These are phyloP conservation scores for Lepidium aucheri DNA, from an alignment of 345 rosid genomes.

Conservation along the genomic window DNA sequence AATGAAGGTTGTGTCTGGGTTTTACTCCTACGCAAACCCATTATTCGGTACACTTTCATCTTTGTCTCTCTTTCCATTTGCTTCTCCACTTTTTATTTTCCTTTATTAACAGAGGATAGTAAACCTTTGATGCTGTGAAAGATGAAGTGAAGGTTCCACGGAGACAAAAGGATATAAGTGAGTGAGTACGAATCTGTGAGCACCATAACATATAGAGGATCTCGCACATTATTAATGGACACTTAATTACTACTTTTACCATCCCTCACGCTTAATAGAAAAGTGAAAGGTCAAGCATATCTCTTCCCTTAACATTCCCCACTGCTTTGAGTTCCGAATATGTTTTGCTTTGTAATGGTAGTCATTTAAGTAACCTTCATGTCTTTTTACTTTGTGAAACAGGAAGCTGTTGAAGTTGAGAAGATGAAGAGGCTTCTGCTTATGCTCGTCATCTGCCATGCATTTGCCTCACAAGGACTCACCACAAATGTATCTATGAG, in stretches of 20 bases:
- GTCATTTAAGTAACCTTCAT: background rate
- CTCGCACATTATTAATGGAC: background rate
- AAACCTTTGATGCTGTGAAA: background rate
- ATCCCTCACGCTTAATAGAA: slow-evolving; percentile 8
- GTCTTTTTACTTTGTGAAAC: background rate
- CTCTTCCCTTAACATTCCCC: background rate
- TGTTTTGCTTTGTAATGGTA: background rate
- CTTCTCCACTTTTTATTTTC: background rate
- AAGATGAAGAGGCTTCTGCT: slow-evolving; percentile 32
- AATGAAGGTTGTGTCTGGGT: slow-evolving; percentile 4
- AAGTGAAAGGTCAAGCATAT: background rate
- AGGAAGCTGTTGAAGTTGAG: slow-evolving; percentile 6
- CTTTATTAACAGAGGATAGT: background rate
- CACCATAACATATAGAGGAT: background rate
- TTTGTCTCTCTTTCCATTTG: background rate
- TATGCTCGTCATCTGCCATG: slow-evolving; percentile 17
- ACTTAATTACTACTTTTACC: slow-evolving; percentile 9
- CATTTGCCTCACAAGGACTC: slow-evolving; percentile 17
- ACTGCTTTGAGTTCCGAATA: background rate
- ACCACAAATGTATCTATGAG: slow-evolving; percentile 20
- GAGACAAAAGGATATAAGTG: no score
- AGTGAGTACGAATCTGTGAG: background rate
- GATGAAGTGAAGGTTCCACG: slow-evolving; percentile 1
- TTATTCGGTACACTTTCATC: background rate
- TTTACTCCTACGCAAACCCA: background rate